These are phyloP conservation scores for Fusarium irregulare DNA, from an alignment of 2,329 filamentous ascomycete species.

Conservation along the genomic window DNA sequence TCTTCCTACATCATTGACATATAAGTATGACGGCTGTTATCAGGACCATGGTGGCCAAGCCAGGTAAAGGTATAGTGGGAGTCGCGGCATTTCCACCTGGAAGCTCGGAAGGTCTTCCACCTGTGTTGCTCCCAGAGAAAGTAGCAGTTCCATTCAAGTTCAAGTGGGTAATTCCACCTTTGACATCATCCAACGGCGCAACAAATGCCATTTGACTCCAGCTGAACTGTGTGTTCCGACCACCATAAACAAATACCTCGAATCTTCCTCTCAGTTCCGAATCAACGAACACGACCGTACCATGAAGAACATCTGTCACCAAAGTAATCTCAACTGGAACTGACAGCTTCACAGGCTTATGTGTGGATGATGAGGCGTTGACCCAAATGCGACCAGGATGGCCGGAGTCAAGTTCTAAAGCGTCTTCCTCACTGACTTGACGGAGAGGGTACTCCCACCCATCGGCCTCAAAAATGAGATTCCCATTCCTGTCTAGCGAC, in stretches of 20 bases:
- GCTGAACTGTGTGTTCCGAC: constrained; percentile 20
- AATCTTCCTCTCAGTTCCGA: constrained; percentile 6
- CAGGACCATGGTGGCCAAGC: rapidly evolving
- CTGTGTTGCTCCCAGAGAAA: neutral
- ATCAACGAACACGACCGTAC: neutral
- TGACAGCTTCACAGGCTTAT: neutral
- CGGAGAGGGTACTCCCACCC: constrained; percentile 25
- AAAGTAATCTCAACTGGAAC: neutral
- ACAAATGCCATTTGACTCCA: constrained; percentile 33
- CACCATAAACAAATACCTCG: constrained; percentile 22
- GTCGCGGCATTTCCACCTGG: neutral
- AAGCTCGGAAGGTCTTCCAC: neutral
- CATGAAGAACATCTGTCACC: neutral
- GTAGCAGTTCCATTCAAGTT: neutral
- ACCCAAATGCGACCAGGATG: constrained; percentile 24
- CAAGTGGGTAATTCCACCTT: neutral
- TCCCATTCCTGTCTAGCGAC: neutral
- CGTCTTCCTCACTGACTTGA: constrained; percentile 2
- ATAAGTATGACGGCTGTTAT: neutral
- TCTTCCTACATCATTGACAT: neutral
- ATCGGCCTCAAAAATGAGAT: neutral
- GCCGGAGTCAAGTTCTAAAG: neutral
- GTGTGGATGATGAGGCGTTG: constrained; percentile 16
- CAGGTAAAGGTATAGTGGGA: neutral
- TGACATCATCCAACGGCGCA: neutral